Percentiles rank a stretch among this genome's conserved stretches.
These are phyloP conservation scores for Vaccinium vitisidaea DNA, from an alignment of 148 eudicot species.

Conservation along the genomic window DNA sequence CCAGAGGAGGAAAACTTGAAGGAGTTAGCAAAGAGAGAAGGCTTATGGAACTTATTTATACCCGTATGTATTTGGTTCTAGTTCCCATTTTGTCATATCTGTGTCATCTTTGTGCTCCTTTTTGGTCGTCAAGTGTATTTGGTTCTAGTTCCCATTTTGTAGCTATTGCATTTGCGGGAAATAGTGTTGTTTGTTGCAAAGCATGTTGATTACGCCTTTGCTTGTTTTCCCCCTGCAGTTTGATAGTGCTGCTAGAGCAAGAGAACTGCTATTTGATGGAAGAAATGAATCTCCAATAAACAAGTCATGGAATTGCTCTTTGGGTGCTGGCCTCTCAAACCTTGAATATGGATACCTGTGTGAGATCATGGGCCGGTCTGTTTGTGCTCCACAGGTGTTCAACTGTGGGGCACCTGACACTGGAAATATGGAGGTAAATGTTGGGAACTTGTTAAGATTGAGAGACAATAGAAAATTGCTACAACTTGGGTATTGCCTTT, in stretches of 20 bases:
- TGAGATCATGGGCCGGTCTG: conserved; percentile 94
- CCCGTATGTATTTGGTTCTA: conserved; percentile 57
- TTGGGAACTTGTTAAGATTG: conserved; percentile 6
- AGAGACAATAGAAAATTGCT: background rate
- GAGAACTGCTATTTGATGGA: conserved; percentile 55
- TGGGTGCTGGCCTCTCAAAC: conserved; percentile 92
- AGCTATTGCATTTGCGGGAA: conserved; percentile 6
- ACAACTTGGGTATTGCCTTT: background rate
- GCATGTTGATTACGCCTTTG: background rate
- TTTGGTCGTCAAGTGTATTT: conserved; percentile 6
- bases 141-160: no score
- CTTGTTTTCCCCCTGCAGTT: conserved; percentile 42
- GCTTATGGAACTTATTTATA: conserved; percentile 88
- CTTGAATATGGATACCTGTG: conserved; percentile 96
- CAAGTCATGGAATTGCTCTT: conserved; percentile 27
- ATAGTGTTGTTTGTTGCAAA: background rate
- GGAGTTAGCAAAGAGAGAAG: conserved; percentile 82
- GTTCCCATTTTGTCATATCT: background rate
- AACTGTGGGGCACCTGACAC: conserved; percentile 99
- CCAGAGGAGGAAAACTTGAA: conserved; percentile 87
- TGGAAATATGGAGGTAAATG: conserved; percentile 95
- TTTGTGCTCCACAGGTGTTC: conserved; percentile 97
- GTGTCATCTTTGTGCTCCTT: background rate
- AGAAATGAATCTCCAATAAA: conserved; percentile 29
- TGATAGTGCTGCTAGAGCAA: conserved; percentile 88